Evolutionary conservation across 495 filamentous ascomycete species (phyloP), one percentile per base, ranked within the genome.

Genomic region (Penicillium cataractarum): DNA sequence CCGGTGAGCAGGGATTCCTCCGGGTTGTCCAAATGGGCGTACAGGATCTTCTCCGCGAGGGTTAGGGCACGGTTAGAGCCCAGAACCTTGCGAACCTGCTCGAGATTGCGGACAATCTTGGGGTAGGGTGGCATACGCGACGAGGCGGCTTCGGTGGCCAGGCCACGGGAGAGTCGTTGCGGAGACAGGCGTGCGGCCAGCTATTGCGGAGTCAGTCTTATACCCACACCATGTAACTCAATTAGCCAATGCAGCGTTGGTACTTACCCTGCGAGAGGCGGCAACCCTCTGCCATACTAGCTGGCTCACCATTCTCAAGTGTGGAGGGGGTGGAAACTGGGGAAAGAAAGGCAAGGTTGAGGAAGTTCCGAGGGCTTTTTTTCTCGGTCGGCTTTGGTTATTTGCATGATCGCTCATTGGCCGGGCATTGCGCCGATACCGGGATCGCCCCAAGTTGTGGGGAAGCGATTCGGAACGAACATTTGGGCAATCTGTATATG

Each of bases 31-130:
- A 99, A 80, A 82, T 99, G 95, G 65, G 95, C 92, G 81, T 98
- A 99, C 40, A 99, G 84, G 63, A 97, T 97, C 83, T 99, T 99
- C 78, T 99, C 95, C 50, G 95, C 92, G 37, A 98, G 83, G 3
- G 95, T 97, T 37, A 99, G 85, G 22, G 82, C 80, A 44, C 88
- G 86, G 9, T 79, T 68, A 4, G 70, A 67, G 22, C 65, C 70
- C 31, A 73, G 59, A 2, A 73, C 70, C 61, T 65, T 70, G 57
- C 70, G 70, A 46, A 73, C 70, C 31, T 71, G 68, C 37, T 73
- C 70, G 51, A 73, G 68, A 57, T 73, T 73, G 42, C 65, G 68
- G 65, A 73, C 68, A 42, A 73, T 70, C 64, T 73, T 73, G 46
- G 71, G 64, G 26, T 71, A 71, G 27, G 71, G 71, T 40, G 69